Evolutionary conservation across 495 filamentous ascomycete genomes (phyloP), one percentile per base, ranked within the genome.

Genomic region (Lophiotrema nucula): DNA sequence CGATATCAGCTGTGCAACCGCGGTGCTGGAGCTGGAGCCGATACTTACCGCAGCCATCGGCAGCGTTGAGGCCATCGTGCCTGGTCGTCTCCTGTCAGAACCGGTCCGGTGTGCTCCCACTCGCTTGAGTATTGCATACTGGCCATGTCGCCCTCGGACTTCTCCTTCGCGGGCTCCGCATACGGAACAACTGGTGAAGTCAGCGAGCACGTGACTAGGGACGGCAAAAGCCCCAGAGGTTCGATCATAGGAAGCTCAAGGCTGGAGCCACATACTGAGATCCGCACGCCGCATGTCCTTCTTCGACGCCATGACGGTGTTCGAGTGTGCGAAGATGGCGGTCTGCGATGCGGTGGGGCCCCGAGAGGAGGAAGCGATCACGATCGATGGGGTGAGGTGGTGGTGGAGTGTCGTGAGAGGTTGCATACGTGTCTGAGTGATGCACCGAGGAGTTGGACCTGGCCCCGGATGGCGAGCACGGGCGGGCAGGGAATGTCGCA

Each of bases 211-310:
- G 58, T 66, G 63, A 66, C 58, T 11, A n/a, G 16, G 31, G 4
- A 5, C 8, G 31, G 31, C 18, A 44, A 27, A 19, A 11, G n/a
- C 33, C 3, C 15, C n/a, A 2, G n/a, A n/a, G n/a, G n/a, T n/a
- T n/a, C n/a, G n/a, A n/a, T n/a, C n/a, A n/a, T n/a, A n/a, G n/a
- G n/a, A n/a, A n/a, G n/a, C n/a, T n/a, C n/a, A 13, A 12, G 48
- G 13, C 8, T 23, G 12, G n/a, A 38, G 22, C 24, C 12, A 73
- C 79, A 66, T 79, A 96, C 91, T 83, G 59, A 96, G 80, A 74
- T 96, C 90, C 46, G 79, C 75, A 66, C 90, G 80, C 28, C 90
- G 84, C 88, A 92, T 90, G 72, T 96, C 90, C 72, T 91, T 95
- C 72, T 83, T 88, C 31, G 81, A 80, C 23, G 87, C 74, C 86